Base-by-base conservation (phyloP, 2,329 filamentous ascomycete genomes). In the Hymenotorrendiella dingleyae region DNA sequence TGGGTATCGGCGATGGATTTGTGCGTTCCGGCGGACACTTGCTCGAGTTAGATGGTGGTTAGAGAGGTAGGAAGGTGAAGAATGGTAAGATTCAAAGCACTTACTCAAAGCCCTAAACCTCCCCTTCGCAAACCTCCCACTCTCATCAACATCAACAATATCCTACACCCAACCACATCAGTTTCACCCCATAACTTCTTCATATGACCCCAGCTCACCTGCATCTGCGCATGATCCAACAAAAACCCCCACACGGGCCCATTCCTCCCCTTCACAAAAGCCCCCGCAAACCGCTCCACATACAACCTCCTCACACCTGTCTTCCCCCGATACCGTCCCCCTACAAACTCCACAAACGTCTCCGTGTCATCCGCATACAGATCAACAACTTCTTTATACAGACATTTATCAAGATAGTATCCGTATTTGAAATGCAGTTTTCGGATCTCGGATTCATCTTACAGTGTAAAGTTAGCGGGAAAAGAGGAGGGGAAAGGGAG, bases 391-490 rank as follows among this genome's bases (percentile, higher is more conserved):
- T 77, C 71, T 48, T 74, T 67, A 59, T 76, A 78, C 1, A 78
- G 63, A 46, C 73, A 78, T 50, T 78, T 78, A 61, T 78, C 74
- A 20, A 78, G 64, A 54, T 77, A 78, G 57, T 78, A 77, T 20
- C 73, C 74, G 57, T 77, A 78, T 47, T 72, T 76, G 64, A 72
- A 73, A 54, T 77, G 73, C 3, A 71, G 65, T 54, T 75, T 76
- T 43, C 71, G 69, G 35, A 76, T 67, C 49, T 76, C 70, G 26
- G 71, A 68, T 55, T 76, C 71, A 44, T 75, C 73, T 73, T 40
- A 5, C 36, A 19, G 7, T 32, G 14, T 26, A 4, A 6, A 14
- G 32, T 24, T 50, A 57, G 50, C 12, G 51, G 43, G 33, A 50
- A 50, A 49, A 55, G 58, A 57, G 59, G 59, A 19, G 50, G 36